Evolutionary conservation across 164 flowering plant genomes (phyloP).

Genomic region (Chimonanthus praecox): DNA sequence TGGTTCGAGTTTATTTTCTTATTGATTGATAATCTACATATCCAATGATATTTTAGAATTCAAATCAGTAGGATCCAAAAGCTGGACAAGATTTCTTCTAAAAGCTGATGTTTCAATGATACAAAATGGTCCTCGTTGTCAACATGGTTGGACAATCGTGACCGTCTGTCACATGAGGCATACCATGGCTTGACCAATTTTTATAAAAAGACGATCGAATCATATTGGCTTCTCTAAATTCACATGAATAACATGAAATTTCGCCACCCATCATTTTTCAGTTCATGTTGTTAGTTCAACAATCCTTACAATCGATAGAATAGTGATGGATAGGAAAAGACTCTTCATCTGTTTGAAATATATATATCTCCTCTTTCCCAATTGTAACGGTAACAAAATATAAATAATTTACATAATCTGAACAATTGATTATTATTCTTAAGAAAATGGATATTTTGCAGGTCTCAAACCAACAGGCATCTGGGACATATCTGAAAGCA

Average conservation of each 20-base stretch:
- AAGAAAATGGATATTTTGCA: conserved; percentile 14
- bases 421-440: background rate
- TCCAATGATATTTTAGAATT: no score
- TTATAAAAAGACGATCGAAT: no score
- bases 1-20: no score
- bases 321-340: background rate
- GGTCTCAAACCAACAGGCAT: conserved; percentile 76
- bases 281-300: conserved; percentile 1
- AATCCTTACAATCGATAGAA: background rate
- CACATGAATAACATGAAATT: background rate
- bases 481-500: conserved; percentile 54
- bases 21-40: no score
- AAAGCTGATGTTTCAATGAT: no score
- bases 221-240: background rate
- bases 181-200: background rate
- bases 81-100: no score
- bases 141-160: background rate
- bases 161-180: background rate
- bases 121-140: no score
- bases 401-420: no score
- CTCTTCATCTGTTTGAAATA: background rate
- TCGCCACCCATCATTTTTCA: background rate
- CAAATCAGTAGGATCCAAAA: no score
- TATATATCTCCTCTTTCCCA: background rate
- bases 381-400: no score